Evolutionary conservation across 768 basidiomycete species (phyloP).

Genomic region (Mycena chlorophos): DNA sequence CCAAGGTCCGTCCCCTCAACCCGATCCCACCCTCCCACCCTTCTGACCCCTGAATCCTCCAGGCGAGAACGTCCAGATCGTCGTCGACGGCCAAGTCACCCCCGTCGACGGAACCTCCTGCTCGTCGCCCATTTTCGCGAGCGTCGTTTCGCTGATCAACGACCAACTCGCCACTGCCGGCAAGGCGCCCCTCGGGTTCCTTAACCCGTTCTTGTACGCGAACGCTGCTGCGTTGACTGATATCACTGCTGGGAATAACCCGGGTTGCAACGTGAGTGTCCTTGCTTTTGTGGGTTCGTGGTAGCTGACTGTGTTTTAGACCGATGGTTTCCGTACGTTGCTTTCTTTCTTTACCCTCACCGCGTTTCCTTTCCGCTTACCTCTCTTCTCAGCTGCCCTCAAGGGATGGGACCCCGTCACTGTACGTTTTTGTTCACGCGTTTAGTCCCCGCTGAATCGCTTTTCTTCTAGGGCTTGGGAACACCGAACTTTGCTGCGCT

Average conservation of each 20-base stretch:
- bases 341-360: neutral
- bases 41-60: neutral
- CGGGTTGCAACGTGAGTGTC: slow-evolving; percentile 12
- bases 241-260: slow-evolving; percentile 23
- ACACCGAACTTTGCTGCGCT: neutral
- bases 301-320: neutral
- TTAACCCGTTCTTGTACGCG: slow-evolving; percentile 12
- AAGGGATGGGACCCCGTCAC: slow-evolving; percentile 30
- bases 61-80: slow-evolving; percentile 3
- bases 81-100: neutral
- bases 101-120: slow-evolving; percentile 11
- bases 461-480: slow-evolving; percentile 1
- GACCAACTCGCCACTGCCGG: slow-evolving; percentile 10
- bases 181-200: slow-evolving; percentile 16
- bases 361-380: slow-evolving; percentile 35
- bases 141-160: slow-evolving; percentile 24
- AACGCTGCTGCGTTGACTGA: slow-evolving; percentile 27
- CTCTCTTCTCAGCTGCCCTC: slow-evolving; percentile 25
- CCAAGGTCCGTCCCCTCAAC: neutral
- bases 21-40: neutral
- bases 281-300: neutral
- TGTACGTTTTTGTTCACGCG: neutral
- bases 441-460: neutral
- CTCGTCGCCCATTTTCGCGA: slow-evolving; percentile 24
- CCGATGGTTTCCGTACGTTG: neutral